Percentiles rank a stretch among this genome's conserved stretches.
phyloP scores from a whole-genome alignment of 2,329 filamentous ascomycete species.

The Ceratocystis eucalypticola region DNA sequence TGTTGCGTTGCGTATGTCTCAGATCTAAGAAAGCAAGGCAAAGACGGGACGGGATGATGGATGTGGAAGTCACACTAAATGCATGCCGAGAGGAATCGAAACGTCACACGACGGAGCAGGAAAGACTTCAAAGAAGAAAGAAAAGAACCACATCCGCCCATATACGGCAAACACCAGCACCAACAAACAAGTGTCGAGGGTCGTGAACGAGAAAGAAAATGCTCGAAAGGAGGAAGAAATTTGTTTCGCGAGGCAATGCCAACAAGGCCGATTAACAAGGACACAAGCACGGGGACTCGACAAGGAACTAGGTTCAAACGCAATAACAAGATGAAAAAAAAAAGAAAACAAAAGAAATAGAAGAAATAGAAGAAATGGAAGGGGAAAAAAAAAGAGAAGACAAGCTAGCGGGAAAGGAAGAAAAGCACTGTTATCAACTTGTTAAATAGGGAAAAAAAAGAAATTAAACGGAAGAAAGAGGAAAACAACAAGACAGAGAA shows the following conservation, averaged over 20 bases:
- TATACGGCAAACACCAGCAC: background rate
- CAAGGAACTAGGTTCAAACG: background rate
- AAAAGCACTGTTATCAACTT: constrained; percentile 3
- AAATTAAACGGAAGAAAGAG: background rate
- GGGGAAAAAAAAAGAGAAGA: background rate
- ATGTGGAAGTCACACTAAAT: background rate
- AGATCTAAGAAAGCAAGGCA: background rate
- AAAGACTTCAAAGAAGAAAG: background rate
- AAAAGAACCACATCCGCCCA: background rate
- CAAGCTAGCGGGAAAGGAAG: background rate
- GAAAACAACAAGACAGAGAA: background rate
- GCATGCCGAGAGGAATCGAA: background rate
- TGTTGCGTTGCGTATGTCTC: constrained; percentile 6
- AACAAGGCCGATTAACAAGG: background rate
- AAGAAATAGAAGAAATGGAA: background rate
- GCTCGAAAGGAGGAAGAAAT: background rate
- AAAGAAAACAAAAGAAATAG: background rate
- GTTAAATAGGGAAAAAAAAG: background rate
- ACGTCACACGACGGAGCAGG: background rate
- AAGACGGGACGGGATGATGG: background rate
- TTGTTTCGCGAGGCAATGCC: constrained; percentile 5
- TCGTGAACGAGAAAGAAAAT: background rate
- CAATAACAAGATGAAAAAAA: background rate
- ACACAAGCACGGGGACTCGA: constrained; percentile 2
- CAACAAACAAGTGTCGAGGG: background rate